Base-by-base conservation (phyloP, 768 basidiomycete genomes). In the Dentipellis fragilis region DNA sequence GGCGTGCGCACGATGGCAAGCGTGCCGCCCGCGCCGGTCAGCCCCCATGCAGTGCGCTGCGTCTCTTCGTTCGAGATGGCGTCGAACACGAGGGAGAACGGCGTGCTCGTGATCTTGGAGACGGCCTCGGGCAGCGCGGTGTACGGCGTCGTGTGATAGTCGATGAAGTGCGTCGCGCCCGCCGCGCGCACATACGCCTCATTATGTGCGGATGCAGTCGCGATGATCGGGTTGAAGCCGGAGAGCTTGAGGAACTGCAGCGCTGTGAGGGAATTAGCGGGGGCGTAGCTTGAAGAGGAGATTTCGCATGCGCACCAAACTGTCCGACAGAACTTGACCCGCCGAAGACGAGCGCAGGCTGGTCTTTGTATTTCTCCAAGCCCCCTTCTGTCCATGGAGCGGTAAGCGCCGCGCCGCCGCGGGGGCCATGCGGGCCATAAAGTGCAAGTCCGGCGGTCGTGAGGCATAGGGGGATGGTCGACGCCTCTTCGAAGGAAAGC, bases 401-500 rank as follows among this genome's bases (percentile, higher is more conserved):
- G 12, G 40, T 56, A 22, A 60, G 49, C 11, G 48, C 54, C 7
- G 38, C 54, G 23, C 53, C 48, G 14, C 54, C 57, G 3, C 45
- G 16, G 4, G 12, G 12, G 11, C 16, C 48, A 10, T 14, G 9
- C 5, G 55, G 35, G 17, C 17, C 52, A 55, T 59, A 67, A 7
- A 67, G 59, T 3, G 61, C 67, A 0, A 57, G 49, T 5, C 62
- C 60, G 2, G 65, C 66, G 10, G 66, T 66, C n/a, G 57, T 58
- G 37, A 65, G 54, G 4, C 56, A 65, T 29, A 64, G 54, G 4
- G 66, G 66, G 9, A 67, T 53, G 10, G 64, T 59, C 9, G 60
- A 21, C 1, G 65, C 67, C 22, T 62, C 4, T 9, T 64, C 65
- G 54, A 61, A 62, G 1, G 61, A 54, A 16, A 65, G 4, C 22